These are phyloP conservation scores for Pyrrhoderma noxium DNA, from an alignment of 1,284 basidiomycete species.

Conservation along the genomic window DNA sequence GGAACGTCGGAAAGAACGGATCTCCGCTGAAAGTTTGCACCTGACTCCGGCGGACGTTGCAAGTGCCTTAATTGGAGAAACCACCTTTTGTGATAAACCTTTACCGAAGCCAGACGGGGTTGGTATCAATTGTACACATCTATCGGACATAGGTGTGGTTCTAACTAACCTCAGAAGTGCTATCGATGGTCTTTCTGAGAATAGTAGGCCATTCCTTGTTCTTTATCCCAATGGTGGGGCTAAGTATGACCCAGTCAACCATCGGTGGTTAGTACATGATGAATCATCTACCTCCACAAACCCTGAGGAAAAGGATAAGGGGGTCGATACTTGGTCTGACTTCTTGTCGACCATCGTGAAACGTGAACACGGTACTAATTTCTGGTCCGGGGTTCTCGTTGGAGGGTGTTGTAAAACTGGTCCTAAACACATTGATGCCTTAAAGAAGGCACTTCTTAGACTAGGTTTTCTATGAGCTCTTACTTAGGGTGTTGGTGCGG, in stretches of 20 bases:
- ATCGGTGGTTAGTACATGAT: conserved; percentile 37
- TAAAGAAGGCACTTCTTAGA: conserved; percentile 19
- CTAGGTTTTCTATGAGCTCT: no score
- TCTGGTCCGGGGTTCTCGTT: conserved; percentile 51
- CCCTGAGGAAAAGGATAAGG: neutral
- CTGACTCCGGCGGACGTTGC: conserved; percentile 34
- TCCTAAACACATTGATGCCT: conserved; percentile 44
- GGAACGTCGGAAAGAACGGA: conserved; percentile 15
- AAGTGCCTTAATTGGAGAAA: conserved; percentile 23
- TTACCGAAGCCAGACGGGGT: conserved; percentile 38
- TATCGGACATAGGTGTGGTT: conserved; percentile 33
- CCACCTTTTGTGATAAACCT: neutral
- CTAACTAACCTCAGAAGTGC: conserved; percentile 28
- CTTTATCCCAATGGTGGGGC: conserved; percentile 71
- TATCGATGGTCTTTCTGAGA: conserved; percentile 16
- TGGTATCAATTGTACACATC: conserved; percentile 67
- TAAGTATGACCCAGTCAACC: conserved; percentile 42
- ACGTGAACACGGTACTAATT: conserved; percentile 17
- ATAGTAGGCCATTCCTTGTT: conserved; percentile 45
- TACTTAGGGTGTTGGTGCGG: no score
- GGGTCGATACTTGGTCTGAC: conserved; percentile 37
- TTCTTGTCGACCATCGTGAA: conserved; percentile 30
- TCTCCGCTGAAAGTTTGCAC: conserved; percentile 22
- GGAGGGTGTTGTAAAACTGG: conserved; percentile 71
- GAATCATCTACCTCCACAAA: conserved; percentile 11